Evolutionary conservation across 345 rosid genomes (phyloP).

Genomic region (Aquilaria yunnanensis): DNA sequence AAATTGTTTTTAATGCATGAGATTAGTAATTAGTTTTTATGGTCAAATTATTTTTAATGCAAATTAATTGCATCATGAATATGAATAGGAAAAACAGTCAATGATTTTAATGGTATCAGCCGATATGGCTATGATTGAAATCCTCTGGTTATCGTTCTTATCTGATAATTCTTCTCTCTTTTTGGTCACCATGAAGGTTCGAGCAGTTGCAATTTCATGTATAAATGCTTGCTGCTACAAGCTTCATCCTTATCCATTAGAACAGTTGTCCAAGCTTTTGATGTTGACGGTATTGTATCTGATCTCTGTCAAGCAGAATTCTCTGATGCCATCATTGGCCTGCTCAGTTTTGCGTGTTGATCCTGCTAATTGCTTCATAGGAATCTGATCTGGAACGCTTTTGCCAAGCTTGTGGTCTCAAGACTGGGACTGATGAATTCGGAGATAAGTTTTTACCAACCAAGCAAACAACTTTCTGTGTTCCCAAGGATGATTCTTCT

Average conservation of each 20-base stretch:
- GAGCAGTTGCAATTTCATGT: constrained; percentile 50
- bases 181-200: constrained; percentile 37
- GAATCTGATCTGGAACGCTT: constrained; percentile 60
- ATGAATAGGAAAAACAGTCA: background rate
- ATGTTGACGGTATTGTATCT: constrained; percentile 55
- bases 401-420: constrained; percentile 80
- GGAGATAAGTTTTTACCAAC: constrained; percentile 54
- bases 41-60: too few relatives aligned
- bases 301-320: background rate
- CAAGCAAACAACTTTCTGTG: constrained; percentile 57
- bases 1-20: too few relatives aligned
- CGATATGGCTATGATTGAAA: too few relatives aligned
- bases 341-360: background rate
- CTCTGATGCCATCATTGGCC: background rate
- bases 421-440: constrained; percentile 40
- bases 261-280: constrained; percentile 50
- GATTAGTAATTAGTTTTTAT: too few relatives aligned
- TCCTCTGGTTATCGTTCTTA: background rate
- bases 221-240: constrained; percentile 75
- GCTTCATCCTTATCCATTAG: constrained; percentile 86
- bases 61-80: too few relatives aligned
- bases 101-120: too few relatives aligned
- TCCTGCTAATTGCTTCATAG: constrained; percentile 23
- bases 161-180: background rate
- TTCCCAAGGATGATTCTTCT: constrained; percentile 36